phyloP scores from a whole-genome alignment of 2,329 filamentous ascomycete species.

The Ascochyta viciae-villosae region DNA sequence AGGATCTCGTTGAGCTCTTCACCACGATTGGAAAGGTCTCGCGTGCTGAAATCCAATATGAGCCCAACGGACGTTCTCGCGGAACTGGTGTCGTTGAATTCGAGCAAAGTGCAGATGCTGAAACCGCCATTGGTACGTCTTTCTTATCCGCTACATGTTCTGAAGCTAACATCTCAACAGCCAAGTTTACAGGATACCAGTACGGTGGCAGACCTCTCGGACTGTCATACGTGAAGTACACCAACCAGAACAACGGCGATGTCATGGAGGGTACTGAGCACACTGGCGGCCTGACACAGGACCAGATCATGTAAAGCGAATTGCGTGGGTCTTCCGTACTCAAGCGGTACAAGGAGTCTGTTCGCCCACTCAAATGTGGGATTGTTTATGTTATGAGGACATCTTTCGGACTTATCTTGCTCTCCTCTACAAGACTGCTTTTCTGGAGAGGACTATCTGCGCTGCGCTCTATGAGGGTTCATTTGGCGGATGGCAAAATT shows the following conservation, averaged over 20 bases:
- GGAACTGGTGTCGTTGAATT: conserved; percentile 98
- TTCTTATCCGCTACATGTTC: no score
- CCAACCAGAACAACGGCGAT: conserved; percentile 68
- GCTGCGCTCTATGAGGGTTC: conserved; percentile 18
- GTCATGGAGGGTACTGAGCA: conserved; percentile 83
- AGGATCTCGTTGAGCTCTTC: conserved; percentile 95
- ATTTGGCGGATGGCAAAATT: conserved; percentile 37
- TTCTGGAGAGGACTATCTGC: conserved; percentile 22
- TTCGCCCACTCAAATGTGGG: conserved; percentile 7
- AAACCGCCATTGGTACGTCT: conserved; percentile 78
- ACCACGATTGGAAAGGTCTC: conserved; percentile 98
- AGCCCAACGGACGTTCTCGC: conserved; percentile 92
- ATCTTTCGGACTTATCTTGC: conserved; percentile 24
- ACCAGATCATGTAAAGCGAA: conserved; percentile 86
- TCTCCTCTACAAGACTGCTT: conserved; percentile 28
- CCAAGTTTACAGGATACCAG: conserved; percentile 97
- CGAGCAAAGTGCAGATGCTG: conserved; percentile 80
- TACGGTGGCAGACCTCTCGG: conserved; percentile 95
- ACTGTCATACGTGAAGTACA: conserved; percentile 92
- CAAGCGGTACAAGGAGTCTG: conserved; percentile 1
- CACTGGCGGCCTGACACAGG: conserved; percentile 80
- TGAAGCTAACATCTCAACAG: conserved; percentile 51
- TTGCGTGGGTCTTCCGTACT: conserved; percentile 5
- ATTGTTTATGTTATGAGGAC: conserved; percentile 22
- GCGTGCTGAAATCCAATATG: conserved; percentile 98